phyloP scores from a whole-genome alignment of 495 filamentous ascomycete species.

The Beverwykella pulmonaria region DNA sequence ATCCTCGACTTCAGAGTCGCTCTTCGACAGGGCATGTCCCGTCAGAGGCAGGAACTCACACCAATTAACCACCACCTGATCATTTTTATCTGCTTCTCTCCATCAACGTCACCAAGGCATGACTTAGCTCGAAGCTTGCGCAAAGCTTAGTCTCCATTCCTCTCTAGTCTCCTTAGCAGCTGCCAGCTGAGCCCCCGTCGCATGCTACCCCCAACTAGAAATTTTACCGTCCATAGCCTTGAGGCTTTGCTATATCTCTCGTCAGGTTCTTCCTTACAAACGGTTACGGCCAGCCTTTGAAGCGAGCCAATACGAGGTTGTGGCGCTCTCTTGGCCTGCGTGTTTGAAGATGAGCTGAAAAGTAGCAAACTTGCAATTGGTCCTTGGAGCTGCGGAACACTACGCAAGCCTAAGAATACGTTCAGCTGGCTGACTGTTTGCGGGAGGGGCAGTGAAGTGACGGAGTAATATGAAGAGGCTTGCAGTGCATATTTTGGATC shows the following conservation, averaged over 20 bases:
- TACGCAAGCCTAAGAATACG: background rate
- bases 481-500: background rate
- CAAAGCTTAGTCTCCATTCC: background rate
- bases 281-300: background rate
- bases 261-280: background rate
- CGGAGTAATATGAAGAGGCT: background rate
- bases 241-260: background rate
- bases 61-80: too few species aligned
- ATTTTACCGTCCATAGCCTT: background rate
- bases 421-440: conserved; percentile 8
- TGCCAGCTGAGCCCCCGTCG: background rate
- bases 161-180: background rate
- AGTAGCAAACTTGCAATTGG: background rate
- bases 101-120: background rate
- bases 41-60: too few species aligned
- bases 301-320: background rate
- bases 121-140: background rate
- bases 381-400: background rate
- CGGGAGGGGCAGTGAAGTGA: background rate
- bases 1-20: too few species aligned
- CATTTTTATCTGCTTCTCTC: too few species aligned
- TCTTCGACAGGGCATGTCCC: too few species aligned
- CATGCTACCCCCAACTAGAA: background rate
- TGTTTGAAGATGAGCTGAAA: background rate
- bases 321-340: conserved; percentile 1